phyloP scores from a whole-genome alignment of 805 yeast species.

The Tetrapisispora iriomotensis region DNA sequence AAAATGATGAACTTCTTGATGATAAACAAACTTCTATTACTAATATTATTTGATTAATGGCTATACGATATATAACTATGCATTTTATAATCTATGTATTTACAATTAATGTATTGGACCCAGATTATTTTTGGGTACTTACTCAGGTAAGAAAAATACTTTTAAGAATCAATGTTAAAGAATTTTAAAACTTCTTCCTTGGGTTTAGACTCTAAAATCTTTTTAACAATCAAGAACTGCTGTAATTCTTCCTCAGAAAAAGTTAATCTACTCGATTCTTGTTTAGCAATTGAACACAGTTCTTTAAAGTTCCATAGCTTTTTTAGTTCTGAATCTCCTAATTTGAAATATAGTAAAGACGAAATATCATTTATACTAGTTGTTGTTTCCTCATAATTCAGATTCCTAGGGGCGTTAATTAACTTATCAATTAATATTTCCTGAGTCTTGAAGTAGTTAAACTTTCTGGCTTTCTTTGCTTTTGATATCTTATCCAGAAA shows the following conservation, averaged over 20 bases:
- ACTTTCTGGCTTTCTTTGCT: conserved; percentile 35
- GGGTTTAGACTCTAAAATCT: conserved; percentile 60
- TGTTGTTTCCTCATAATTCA: conserved; percentile 18
- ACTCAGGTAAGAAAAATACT: background rate
- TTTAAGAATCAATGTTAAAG: conserved; percentile 29
- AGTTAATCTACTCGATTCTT: conserved; percentile 13
- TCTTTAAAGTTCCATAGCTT: conserved; percentile 38
- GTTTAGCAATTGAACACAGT: conserved; percentile 35
- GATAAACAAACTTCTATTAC: conserved; percentile 10
- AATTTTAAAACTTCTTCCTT: conserved; percentile 53
- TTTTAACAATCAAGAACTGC: conserved; percentile 47
- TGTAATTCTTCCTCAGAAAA: conserved; percentile 31
- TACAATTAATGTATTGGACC: background rate
- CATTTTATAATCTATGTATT: conserved; percentile 1
- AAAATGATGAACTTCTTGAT: conserved; percentile 29
- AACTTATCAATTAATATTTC: conserved; percentile 29
- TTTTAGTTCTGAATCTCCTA: conserved; percentile 25
- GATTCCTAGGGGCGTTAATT: conserved; percentile 4
- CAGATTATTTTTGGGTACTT: no score
- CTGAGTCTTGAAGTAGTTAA: conserved; percentile 24
- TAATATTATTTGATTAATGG: conserved; percentile 3
- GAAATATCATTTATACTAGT: conserved; percentile 9
- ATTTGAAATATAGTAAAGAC: conserved; percentile 29
- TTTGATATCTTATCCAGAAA: conserved; percentile 20
- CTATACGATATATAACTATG: conserved; percentile 1